Base-by-base conservation (phyloP, 2,329 filamentous ascomycete species). In the Ophiostoma montium region DNA sequence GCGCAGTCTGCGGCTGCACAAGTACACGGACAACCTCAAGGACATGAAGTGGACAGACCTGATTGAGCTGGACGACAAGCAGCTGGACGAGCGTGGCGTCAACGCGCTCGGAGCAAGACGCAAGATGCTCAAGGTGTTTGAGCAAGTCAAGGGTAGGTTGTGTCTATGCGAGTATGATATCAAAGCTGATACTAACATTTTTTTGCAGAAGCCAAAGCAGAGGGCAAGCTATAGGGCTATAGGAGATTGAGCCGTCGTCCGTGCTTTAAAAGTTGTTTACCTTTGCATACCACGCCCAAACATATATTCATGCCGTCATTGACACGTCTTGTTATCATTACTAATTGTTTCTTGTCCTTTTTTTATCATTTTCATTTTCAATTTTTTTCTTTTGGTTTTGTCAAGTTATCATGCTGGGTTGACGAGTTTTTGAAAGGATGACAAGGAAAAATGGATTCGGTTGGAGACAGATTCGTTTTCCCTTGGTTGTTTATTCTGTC, bases 71-170 rank as follows among this genome's bases (percentile, higher is more conserved):
- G 87, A 95, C 60, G 92, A 98, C 58, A 89, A 89, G 62, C 89
- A 86, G 45, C 71, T 98, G 55, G 90, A 96, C 67, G 85, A 87
- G 23, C 83, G 87, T 47, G 92, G 92, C 46, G 92, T 98, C 31
- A 95, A 95, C 64, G 92, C 92, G 48, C 76, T 96, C 50, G 92
- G 92, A 58, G 92, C 92, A 16, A 76, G 92, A 57, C 84, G 90
- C 63, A 98, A 98, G 76, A 94, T 98, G 86, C 71, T 98, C 53
- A 98, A 98, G 78, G 92, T 96, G 50, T 96, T 96, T 67, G 92
- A 96, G 60, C 89, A 95, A 70, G 90, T 96, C 60, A 87, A 80
- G 67, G 84, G 78, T 80, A 67, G 55, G 68, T 44, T 15, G 30
- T 46, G 11, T 48, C 23, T 16, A 7, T 5, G 18, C 16, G 19